Conservation (phyloP, 495 filamentous ascomycete genomes). For the Penicillium goetzii region DNA sequence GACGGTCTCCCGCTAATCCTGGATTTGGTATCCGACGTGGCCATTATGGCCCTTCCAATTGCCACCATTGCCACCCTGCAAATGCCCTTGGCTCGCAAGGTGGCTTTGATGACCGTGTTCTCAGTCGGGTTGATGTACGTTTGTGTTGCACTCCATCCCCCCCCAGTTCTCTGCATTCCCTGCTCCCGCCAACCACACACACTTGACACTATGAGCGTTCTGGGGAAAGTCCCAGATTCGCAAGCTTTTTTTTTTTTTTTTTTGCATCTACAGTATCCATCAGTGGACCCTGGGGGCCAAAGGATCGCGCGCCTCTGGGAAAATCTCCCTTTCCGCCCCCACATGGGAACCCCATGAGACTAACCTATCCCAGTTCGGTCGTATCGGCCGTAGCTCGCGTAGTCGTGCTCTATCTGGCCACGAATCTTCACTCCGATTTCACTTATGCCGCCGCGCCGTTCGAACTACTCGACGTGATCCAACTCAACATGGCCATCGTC, state of each 20-base stretch:
- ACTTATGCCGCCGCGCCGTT: neutral
- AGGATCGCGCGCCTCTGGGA: too few relatives aligned
- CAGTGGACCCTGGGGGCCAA: too few relatives aligned
- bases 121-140: too few relatives aligned
- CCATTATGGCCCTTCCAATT: too few relatives aligned
- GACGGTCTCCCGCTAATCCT: too few relatives aligned
- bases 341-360: neutral
- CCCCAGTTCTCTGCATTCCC: too few relatives aligned
- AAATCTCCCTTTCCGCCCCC: neutral
- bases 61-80: too few relatives aligned
- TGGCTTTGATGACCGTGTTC: too few relatives aligned
- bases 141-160: too few relatives aligned
- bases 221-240: neutral
- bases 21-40: too few relatives aligned
- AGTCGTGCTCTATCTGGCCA: neutral
- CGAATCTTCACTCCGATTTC: neutral
- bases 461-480: neutral
- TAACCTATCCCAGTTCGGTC: neutral
- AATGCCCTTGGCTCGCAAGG: too few relatives aligned
- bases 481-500: neutral
- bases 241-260: neutral
- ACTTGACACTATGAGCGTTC: neutral
- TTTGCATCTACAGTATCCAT: too few relatives aligned
- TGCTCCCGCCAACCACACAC: neutral
- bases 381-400: neutral